Percentiles rank a stretch among this genome's conserved stretches.
Evolutionary conservation across 352 stramenopile genomes (phyloP).

Genomic region (Phytophthora pluvialis): DNA sequence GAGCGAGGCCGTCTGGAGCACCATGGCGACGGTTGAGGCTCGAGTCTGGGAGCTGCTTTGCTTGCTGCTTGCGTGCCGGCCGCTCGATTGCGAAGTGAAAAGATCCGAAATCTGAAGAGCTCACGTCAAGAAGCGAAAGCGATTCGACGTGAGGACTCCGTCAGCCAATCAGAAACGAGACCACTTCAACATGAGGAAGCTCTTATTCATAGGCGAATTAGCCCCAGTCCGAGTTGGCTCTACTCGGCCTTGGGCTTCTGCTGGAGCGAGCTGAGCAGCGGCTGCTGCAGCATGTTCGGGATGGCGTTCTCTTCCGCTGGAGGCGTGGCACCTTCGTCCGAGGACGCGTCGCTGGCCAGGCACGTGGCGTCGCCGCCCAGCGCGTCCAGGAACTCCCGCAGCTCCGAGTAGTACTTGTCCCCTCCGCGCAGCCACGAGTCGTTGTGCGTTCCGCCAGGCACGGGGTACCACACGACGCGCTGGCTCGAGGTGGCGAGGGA

Average conservation of each 20-base stretch:
- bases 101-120: constrained; percentile 15
- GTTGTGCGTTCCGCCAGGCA: constrained; percentile 95
- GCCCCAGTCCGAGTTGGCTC: not conserved
- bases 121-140: constrained; percentile 5
- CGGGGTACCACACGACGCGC: constrained; percentile 66
- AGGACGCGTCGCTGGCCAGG: constrained; percentile 17
- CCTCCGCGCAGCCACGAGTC: constrained; percentile 94
- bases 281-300: constrained; percentile 73
- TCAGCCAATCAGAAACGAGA: constrained; percentile 30
- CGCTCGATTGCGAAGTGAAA: constrained; percentile 33
- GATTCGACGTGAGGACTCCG: constrained; percentile 30
- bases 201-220: not conserved
- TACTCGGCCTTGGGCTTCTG: constrained; percentile 48
- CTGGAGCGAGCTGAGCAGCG: constrained; percentile 49
- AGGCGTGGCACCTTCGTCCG: constrained; percentile 11
- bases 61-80: constrained; percentile 8
- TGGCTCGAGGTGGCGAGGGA: constrained; percentile 64
- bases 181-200: constrained; percentile 33
- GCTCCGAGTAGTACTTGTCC: constrained; percentile 82
- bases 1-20: constrained; percentile 40
- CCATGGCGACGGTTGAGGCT: constrained; percentile 18
- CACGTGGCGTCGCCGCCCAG: constrained; percentile 35
- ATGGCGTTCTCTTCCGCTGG: constrained; percentile 60
- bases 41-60: not conserved
- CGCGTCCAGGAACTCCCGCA: constrained; percentile 71